phyloP scores from a whole-genome alignment of 2,329 filamentous ascomycete species.

The Talaromyces rugulosus region DNA sequence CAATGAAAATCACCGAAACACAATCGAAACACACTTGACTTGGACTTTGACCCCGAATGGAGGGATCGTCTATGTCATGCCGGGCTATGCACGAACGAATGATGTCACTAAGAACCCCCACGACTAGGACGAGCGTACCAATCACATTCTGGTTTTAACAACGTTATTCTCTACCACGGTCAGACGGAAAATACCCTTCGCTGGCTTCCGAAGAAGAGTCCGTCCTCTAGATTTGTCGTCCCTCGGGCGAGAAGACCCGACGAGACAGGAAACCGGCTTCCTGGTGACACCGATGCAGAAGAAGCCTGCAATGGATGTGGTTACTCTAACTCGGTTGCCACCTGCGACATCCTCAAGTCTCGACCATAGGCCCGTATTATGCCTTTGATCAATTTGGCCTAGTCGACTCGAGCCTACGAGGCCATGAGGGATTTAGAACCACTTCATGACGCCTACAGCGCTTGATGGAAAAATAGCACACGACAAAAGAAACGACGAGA shows the following conservation, averaged over 20 bases:
- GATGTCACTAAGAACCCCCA: background rate
- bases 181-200: background rate
- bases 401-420: background rate
- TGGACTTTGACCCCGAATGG: background rate
- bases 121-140: background rate
- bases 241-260: background rate
- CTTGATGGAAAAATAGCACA: background rate
- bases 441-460: background rate
- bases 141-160: background rate
- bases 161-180: background rate
- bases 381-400: background rate
- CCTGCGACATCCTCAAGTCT: background rate
- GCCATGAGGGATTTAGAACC: background rate
- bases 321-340: background rate
- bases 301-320: background rate
- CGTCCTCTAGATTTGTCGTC: background rate
- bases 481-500: background rate
- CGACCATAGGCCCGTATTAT: background rate
- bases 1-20: background rate
- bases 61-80: background rate
- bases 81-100: background rate
- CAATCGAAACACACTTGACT: background rate
- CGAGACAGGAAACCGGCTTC: background rate
- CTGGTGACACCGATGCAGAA: background rate
- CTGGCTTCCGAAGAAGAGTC: background rate